Percentiles rank a stretch among this genome's conserved stretches.
These are phyloP conservation scores for Zancudomyces culisetae DNA, from an alignment of 371 early-diverging fungal species.

Conservation along the genomic window DNA sequence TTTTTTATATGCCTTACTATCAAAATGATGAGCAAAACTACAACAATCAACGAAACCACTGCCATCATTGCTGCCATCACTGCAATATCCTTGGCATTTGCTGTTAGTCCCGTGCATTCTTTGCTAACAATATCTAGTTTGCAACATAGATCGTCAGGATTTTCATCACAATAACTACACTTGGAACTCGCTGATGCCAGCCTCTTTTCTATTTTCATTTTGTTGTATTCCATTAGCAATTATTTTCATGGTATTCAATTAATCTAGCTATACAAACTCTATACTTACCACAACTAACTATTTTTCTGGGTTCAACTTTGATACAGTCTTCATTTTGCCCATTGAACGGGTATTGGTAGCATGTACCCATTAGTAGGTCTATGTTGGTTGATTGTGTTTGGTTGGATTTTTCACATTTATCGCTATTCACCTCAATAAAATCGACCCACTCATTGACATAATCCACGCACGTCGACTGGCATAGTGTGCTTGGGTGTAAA, in stretches of 20 bases:
- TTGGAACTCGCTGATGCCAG: too few species aligned
- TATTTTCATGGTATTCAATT: too few species aligned
- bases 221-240: too few species aligned
- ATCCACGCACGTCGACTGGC: background rate
- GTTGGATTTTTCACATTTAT: background rate
- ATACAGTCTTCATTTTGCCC: background rate
- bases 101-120: background rate
- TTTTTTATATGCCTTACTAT: too few species aligned
- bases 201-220: too few species aligned
- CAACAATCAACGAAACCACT: too few species aligned
- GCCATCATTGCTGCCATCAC: too few species aligned
- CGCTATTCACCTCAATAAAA: background rate
- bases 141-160: background rate
- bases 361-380: background rate
- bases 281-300: background rate
- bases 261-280: too few species aligned
- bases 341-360: background rate
- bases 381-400: background rate
- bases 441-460: background rate
- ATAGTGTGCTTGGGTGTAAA: background rate
- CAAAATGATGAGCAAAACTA: too few species aligned
- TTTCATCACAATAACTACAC: background rate
- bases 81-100: too few species aligned
- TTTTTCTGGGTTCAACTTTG: background rate
- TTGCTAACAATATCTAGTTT: background rate